Percentiles rank a stretch among this genome's conserved stretches.
phyloP scores from a whole-genome alignment of 129 eudicot species.

The Pittosporum tobira region DNA sequence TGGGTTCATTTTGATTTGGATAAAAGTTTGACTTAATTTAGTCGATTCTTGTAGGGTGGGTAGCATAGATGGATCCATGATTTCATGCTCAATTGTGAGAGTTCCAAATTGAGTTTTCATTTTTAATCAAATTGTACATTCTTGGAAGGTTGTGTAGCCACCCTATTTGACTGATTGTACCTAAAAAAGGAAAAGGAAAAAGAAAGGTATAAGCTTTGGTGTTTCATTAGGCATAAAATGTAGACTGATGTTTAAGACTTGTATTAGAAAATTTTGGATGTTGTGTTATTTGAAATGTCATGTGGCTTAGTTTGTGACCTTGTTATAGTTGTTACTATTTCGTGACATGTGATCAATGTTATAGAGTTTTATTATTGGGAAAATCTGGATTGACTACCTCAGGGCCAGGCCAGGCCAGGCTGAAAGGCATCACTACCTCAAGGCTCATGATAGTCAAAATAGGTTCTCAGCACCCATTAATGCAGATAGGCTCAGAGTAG shows the following conservation, averaged over 20 bases:
- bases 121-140: too few relatives aligned
- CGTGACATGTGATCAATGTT: background rate
- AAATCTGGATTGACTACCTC: too few relatives aligned
- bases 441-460: too few relatives aligned
- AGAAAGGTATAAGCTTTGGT: background rate
- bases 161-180: too few relatives aligned
- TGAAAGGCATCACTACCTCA: too few relatives aligned
- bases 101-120: background rate
- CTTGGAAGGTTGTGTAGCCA: background rate
- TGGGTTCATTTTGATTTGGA: too few relatives aligned
- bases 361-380: background rate
- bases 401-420: too few relatives aligned
- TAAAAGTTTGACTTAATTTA: background rate
- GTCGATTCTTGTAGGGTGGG: background rate
- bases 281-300: background rate
- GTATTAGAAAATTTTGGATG: background rate
- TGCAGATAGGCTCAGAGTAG: too few relatives aligned
- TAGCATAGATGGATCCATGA: background rate
- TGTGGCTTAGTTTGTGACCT: background rate
- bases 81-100: background rate
- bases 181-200: too few relatives aligned
- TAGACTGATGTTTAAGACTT: background rate
- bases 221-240: background rate
- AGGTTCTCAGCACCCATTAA: too few relatives aligned
- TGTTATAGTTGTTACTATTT: background rate